Conservation (phyloP, 352 stramenopile genomes). For the Globisporangium paddicum region DNA sequence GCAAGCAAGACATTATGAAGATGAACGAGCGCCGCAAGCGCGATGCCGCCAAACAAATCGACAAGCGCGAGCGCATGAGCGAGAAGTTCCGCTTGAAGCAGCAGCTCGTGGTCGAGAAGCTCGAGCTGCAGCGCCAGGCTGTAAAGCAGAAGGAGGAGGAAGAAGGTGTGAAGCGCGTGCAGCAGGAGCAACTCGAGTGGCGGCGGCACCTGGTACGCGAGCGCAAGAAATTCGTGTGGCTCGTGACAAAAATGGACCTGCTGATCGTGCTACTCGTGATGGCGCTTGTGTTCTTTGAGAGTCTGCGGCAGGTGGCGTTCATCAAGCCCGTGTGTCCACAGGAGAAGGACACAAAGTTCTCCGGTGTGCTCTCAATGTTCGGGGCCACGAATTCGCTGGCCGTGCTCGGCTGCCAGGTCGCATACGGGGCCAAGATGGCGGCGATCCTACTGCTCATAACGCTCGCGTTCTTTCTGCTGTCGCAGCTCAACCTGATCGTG, state of each 20-base stretch:
- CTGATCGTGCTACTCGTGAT: conserved; percentile 70
- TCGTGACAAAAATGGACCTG: conserved; percentile 65
- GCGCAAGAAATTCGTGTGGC: conserved; percentile 53
- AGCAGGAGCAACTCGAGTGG: conserved; percentile 25
- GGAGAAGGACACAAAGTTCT: conserved; percentile 33
- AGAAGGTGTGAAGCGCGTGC: conserved; percentile 24
- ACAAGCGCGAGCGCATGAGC: conserved; percentile 55
- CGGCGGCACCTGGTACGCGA: conserved; percentile 25
- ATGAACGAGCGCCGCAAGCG: conserved; percentile 65
- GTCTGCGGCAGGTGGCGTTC: conserved; percentile 50
- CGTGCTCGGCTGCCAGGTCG: conserved; percentile 60
- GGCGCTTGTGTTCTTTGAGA: conserved; percentile 75
- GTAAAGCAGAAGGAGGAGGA: conserved; percentile 49
- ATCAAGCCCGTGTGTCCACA: conserved; percentile 53
- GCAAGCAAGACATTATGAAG: conserved; percentile 69
- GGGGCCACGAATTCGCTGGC: conserved; percentile 44
- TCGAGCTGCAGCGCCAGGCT: conserved; percentile 42
- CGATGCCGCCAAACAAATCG: conserved; percentile 46
- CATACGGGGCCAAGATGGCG: conserved; percentile 66
- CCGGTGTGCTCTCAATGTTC: conserved; percentile 56
- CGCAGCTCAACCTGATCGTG: conserved; percentile 61
- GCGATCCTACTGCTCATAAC: conserved; percentile 37
- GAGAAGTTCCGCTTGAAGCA: conserved; percentile 70
- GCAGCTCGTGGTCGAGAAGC: conserved; percentile 57
- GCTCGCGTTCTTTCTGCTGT: conserved; percentile 46